Conservation (phyloP, 2,329 filamentous ascomycete species). For the Hypocreales sp. region DNA sequence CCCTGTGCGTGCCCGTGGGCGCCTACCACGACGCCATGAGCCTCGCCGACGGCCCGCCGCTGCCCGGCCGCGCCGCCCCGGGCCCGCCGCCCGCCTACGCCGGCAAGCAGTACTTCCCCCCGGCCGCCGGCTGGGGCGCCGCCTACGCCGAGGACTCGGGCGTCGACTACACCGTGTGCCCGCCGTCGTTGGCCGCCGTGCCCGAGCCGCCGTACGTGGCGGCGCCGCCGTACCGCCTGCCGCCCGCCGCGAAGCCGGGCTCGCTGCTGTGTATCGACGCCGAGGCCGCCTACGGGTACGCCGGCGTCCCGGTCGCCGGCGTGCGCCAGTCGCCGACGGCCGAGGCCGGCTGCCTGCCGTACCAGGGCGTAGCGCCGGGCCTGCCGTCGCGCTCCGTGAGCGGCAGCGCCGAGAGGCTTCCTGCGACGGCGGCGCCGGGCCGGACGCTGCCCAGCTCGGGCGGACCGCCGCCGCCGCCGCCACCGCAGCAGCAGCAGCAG, state of each 20-base stretch:
- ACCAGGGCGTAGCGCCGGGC: constrained; percentile 8
- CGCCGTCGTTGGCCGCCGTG: constrained; percentile 4
- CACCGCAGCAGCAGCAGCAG: constrained; percentile 10
- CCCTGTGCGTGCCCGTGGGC: constrained; percentile 4
- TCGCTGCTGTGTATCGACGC: constrained; percentile 11
- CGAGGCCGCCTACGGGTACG: constrained; percentile 12
- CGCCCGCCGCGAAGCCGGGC: constrained; percentile 5
- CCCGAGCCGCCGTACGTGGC: constrained; percentile 10
- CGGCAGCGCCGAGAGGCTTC: constrained; percentile 8
- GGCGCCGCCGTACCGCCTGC: too few species aligned
- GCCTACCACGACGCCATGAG: constrained; percentile 8
- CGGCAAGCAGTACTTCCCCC: constrained; percentile 10
- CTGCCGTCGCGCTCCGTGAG: constrained; percentile 4
- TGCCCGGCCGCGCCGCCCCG: constrained; percentile 9
- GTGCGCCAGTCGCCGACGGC: constrained; percentile 5
- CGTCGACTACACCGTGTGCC: constrained; percentile 12
- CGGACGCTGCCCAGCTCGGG: constrained; percentile 7
- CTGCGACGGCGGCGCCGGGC: constrained; percentile 4
- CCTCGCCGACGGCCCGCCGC: constrained; percentile 5
- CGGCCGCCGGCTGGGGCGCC: constrained; percentile 9
- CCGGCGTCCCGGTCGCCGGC: constrained; percentile 5
- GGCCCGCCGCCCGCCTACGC: too few species aligned
- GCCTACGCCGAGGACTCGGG: constrained; percentile 11
- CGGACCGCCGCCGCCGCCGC: constrained; percentile 6
- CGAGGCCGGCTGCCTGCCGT: constrained; percentile 7